These are phyloP conservation scores for Beauveria brongniartii DNA, from an alignment of 2,329 filamentous ascomycete species.

Conservation along the genomic window DNA sequence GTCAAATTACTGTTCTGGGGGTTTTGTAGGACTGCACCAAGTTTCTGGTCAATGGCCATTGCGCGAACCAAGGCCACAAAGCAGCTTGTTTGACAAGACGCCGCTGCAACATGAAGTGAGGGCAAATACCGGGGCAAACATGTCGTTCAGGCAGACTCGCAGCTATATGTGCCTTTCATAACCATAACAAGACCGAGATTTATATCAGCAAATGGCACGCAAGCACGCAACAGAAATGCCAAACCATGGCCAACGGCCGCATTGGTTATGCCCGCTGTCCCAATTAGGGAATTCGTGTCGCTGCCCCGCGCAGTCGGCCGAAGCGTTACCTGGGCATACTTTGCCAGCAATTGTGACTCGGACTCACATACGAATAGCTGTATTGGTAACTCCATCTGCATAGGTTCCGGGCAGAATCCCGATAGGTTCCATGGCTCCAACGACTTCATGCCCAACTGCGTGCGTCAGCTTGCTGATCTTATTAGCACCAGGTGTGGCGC, in stretches of 20 bases:
- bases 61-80: neutral
- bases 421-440: neutral
- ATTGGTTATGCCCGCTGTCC: neutral
- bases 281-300: slow-evolving; percentile 5
- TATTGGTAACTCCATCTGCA: neutral
- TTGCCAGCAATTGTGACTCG: no score
- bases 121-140: no score
- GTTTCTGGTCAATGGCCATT: no score
- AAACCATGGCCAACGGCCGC: neutral
- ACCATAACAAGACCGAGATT: no score
- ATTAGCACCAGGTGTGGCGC: neutral
- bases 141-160: no score
- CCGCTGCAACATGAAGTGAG: neutral
- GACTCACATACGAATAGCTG: neutral
- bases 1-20: no score
- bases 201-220: no score
- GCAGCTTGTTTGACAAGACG: neutral
- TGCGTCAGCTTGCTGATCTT: neutral
- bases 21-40: no score
- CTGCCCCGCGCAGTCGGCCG: neutral
- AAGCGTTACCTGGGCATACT: neutral
- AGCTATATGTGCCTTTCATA: no score
- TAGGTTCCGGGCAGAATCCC: no score
- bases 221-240: no score
- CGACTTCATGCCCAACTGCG: neutral